Evolutionary conservation across 2,329 filamentous ascomycete genomes (phyloP).

Genomic region (Beauveria caledonica): DNA sequence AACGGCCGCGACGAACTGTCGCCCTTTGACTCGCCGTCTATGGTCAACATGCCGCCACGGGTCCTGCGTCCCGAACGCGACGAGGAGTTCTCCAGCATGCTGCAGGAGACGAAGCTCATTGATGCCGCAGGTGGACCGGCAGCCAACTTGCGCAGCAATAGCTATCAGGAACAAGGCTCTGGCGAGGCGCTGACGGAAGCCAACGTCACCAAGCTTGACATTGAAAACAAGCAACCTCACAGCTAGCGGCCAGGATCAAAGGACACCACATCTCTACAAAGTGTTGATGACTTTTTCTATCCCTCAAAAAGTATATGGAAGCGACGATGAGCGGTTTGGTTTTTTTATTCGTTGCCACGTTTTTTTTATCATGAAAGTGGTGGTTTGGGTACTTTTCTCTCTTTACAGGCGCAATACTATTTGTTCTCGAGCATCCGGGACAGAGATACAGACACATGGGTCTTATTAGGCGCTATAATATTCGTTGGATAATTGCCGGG

Average conservation of each 20-base stretch:
- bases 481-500: neutral
- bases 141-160: conserved; percentile 23
- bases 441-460: neutral
- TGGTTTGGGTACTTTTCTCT: neutral
- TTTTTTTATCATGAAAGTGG: neutral
- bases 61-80: conserved; percentile 29
- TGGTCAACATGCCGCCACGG: conserved; percentile 25
- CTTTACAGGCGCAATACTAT: neutral
- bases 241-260: neutral
- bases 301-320: neutral
- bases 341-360: neutral
- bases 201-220: conserved; percentile 41
- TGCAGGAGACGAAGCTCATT: conserved; percentile 39
- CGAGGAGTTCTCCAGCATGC: conserved; percentile 33
- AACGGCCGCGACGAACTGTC: conserved; percentile 32
- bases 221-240: conserved; percentile 20
- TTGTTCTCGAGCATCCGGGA: neutral
- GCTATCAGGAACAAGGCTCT: conserved; percentile 25
- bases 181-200: conserved; percentile 44
- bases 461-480: neutral
- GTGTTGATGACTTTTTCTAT: neutral
- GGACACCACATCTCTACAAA: neutral
- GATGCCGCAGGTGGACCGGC: conserved; percentile 34
- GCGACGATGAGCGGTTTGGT: neutral
- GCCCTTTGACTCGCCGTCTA: conserved; percentile 30